Conservation (phyloP, 1,284 basidiomycete genomes). For the Bjerkandera adusta region DNA sequence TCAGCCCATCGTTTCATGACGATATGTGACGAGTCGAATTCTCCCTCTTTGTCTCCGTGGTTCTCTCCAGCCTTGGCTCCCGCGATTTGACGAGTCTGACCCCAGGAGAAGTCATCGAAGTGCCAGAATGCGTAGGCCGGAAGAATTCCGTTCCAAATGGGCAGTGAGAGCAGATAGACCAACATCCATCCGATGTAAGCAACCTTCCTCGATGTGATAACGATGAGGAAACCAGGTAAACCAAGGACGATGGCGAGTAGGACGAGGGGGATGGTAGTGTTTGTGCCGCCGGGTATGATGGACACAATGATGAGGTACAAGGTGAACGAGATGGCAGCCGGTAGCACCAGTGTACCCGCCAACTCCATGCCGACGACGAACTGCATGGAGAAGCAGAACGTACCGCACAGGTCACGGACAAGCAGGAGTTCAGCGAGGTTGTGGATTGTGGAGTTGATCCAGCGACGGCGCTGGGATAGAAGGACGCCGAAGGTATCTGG, state of each 20-base stretch:
- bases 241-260: slow-evolving; percentile 93
- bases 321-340: slow-evolving; percentile 97
- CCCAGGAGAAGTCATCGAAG: slow-evolving; percentile 99
- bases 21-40: slow-evolving; percentile 95
- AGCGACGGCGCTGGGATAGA: slow-evolving; percentile 94
- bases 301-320: slow-evolving; percentile 88
- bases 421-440: slow-evolving; percentile 93
- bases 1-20: slow-evolving; percentile 99
- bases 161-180: slow-evolving; percentile 89
- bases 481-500: slow-evolving; percentile 95
- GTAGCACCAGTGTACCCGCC: slow-evolving; percentile 92
- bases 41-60: slow-evolving; percentile 91
- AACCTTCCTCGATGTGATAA: slow-evolving; percentile 91
- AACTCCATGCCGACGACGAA: slow-evolving; percentile 99
- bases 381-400: slow-evolving; percentile 97
- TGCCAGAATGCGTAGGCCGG: slow-evolving; percentile 98
- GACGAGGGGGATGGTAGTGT: slow-evolving; percentile 92
- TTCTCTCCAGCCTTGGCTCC: slow-evolving; percentile 67
- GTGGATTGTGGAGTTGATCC: slow-evolving; percentile 99
- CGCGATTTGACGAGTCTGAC: slow-evolving; percentile 87
- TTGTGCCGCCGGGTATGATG: slow-evolving; percentile 75
- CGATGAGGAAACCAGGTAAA: slow-evolving; percentile 92
- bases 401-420: slow-evolving; percentile 93
- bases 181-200: slow-evolving; percentile 98
- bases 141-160: slow-evolving; percentile 94